Percentiles rank a stretch among this genome's conserved stretches.
Conservation (phyloP, 805 yeast species). For the Barnettozyma siamensis region DNA sequence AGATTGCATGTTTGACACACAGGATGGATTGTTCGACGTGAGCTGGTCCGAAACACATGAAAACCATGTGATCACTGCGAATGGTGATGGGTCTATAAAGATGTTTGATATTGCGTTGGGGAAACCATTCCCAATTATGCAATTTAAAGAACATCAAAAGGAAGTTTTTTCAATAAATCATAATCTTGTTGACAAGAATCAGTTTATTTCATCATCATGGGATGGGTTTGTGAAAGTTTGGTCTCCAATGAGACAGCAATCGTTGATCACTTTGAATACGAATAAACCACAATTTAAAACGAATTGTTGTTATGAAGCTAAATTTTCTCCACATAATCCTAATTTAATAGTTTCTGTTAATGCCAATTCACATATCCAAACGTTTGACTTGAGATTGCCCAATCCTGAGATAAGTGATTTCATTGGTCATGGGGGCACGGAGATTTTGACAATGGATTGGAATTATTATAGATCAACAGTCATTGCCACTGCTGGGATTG, state of each 20-base stretch:
- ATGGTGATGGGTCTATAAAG: constrained; percentile 87
- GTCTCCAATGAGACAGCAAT: constrained; percentile 55
- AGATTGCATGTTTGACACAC: constrained; percentile 71
- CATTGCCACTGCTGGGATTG: constrained; percentile 90
- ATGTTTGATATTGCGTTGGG: constrained; percentile 69
- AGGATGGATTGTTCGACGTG: constrained; percentile 84
- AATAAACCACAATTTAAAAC: constrained; percentile 26
- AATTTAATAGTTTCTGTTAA: constrained; percentile 61
- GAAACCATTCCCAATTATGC: constrained; percentile 60
- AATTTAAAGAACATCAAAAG: constrained; percentile 68
- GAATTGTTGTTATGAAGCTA: constrained; percentile 73
- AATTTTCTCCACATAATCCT: constrained; percentile 82
- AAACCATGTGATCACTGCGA: constrained; percentile 73
- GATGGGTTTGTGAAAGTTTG: constrained; percentile 83
- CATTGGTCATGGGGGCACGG: constrained; percentile 75
- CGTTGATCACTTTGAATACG: constrained; percentile 50
- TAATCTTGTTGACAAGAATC: constrained; percentile 62
- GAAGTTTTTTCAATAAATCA: constrained; percentile 73
- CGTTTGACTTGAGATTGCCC: constrained; percentile 79
- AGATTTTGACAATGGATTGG: constrained; percentile 78
- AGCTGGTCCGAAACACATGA: constrained; percentile 92
- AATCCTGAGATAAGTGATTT: constrained; percentile 52
- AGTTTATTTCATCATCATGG: constrained; percentile 82
- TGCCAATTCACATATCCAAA: constrained; percentile 66
- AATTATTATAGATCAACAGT: constrained; percentile 80